These are phyloP conservation scores for Piromyces finnis DNA, from an alignment of 192 early-diverging fungal species.

Conservation along the genomic window DNA sequence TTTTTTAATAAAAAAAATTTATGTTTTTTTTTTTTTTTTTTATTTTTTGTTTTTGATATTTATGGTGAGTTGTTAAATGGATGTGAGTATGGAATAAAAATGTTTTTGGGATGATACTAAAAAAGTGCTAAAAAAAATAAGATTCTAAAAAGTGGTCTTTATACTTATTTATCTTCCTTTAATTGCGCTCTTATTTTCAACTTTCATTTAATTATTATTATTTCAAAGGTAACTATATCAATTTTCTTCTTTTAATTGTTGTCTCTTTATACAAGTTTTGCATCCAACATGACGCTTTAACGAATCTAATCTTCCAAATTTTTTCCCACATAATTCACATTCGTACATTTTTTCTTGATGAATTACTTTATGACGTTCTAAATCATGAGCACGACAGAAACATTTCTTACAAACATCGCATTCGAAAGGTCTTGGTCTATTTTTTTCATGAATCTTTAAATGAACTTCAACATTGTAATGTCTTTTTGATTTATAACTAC, in stretches of 20 bases:
- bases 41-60: no score
- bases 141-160: no score
- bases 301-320: background rate
- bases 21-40: no score
- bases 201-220: no score
- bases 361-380: background rate
- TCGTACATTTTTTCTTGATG: background rate
- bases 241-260: background rate
- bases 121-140: no score
- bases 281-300: background rate
- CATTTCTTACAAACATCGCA: background rate
- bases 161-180: no score
- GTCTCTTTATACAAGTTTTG: background rate
- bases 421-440: background rate
- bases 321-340: background rate
- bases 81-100: no score
- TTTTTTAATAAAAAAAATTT: no score
- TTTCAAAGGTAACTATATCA: no score
- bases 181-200: no score
- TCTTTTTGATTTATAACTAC: background rate
- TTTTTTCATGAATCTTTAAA: background rate
- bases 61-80: no score
- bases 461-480: background rate
- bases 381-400: background rate
- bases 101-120: no score